Evolutionary conservation across 2,329 filamentous ascomycete genomes (phyloP).

Genomic region (Scolecobasidium constrictum): DNA sequence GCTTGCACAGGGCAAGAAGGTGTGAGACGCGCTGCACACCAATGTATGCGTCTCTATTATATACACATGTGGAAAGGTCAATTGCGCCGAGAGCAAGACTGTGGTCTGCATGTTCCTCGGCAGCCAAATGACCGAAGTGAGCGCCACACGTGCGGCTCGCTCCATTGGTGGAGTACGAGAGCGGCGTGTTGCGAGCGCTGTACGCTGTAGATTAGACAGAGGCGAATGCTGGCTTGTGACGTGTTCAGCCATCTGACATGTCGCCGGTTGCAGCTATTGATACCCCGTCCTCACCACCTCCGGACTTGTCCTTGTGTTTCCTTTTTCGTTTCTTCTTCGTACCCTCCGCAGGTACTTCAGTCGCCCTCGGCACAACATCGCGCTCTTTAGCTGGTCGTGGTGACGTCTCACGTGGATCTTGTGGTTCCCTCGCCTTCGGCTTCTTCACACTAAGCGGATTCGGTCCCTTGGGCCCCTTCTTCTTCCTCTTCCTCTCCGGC

Average conservation of each 20-base stretch:
- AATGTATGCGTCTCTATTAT: background rate
- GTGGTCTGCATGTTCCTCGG: background rate
- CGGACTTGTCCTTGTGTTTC: slow-evolving; percentile 27
- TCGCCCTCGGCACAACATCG: slow-evolving; percentile 1
- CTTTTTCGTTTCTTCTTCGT: slow-evolving; percentile 21
- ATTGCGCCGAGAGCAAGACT: background rate
- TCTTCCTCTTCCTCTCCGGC: slow-evolving; percentile 41
- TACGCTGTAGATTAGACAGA: too few species aligned
- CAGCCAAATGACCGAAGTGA: too few species aligned
- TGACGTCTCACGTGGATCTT: background rate
- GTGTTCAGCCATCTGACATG: too few species aligned
- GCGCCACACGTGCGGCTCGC: too few species aligned
- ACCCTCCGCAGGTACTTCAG: background rate
- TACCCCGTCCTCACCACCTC: background rate
- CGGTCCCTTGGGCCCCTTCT: slow-evolving; percentile 53
- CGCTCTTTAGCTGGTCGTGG: background rate
- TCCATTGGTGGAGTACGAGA: too few species aligned
- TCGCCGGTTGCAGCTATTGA: too few species aligned
- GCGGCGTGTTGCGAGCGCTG: too few species aligned
- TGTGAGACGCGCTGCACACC: slow-evolving; percentile 21
- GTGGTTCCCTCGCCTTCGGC: slow-evolving; percentile 39
- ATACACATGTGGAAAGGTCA: background rate
- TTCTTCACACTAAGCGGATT: slow-evolving; percentile 65
- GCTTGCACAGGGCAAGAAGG: slow-evolving; percentile 38
- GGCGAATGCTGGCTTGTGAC: too few species aligned